These are phyloP conservation scores for Bipolaris bicolor DNA, from an alignment of 2,329 filamentous ascomycete genomes.

Conservation along the genomic window DNA sequence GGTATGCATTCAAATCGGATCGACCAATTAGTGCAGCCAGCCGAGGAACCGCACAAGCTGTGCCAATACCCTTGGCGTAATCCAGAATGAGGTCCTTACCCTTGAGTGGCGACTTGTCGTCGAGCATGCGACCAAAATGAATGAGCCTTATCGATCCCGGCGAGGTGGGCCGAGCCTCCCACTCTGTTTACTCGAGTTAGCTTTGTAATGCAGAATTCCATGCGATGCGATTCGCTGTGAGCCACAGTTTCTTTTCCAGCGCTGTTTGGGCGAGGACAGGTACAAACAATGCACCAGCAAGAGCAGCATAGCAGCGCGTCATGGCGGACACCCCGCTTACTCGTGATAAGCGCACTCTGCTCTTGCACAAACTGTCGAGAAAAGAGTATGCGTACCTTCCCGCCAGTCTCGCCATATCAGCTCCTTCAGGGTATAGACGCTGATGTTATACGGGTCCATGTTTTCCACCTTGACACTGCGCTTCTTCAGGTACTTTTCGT, in stretches of 20 bases:
- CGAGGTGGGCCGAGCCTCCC: slow-evolving; percentile 84
- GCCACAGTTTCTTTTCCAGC: background rate
- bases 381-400: slow-evolving; percentile 59
- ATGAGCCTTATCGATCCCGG: slow-evolving; percentile 91
- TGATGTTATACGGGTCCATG: slow-evolving; percentile 84
- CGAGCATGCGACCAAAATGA: slow-evolving; percentile 86
- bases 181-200: slow-evolving; percentile 61
- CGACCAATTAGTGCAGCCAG: slow-evolving; percentile 17
- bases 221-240: background rate
- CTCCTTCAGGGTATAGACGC: slow-evolving; percentile 92
- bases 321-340: background rate
- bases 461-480: slow-evolving; percentile 78
- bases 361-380: background rate
- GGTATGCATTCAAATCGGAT: slow-evolving; percentile 7
- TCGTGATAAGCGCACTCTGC: background rate
- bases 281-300: background rate
- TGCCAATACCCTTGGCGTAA: slow-evolving; percentile 24
- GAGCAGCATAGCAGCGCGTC: background rate
- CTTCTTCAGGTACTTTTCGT: slow-evolving; percentile 82
- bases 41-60: slow-evolving; percentile 27
- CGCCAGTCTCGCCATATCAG: slow-evolving; percentile 93
- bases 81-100: slow-evolving; percentile 62
- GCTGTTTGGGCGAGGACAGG: background rate
- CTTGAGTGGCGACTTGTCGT: slow-evolving; percentile 83
- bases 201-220: background rate